phyloP scores from a whole-genome alignment of 2,329 filamentous ascomycete species.

The Phyllosticta citribraziliensis region DNA sequence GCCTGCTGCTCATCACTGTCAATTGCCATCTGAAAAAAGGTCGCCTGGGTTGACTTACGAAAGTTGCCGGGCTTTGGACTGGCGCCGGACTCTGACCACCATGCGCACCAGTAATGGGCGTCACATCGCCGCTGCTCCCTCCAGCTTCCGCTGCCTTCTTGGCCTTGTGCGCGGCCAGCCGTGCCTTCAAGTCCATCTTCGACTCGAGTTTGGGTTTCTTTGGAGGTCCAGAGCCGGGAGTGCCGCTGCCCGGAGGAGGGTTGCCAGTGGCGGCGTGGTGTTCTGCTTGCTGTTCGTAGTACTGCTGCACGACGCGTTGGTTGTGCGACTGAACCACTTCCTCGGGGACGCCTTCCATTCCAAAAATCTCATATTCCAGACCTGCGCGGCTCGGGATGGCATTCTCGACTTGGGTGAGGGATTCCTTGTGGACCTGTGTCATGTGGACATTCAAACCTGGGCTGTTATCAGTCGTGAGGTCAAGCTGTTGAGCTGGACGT shows the following conservation, averaged over 20 bases:
- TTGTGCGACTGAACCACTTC: slow-evolving; percentile 76
- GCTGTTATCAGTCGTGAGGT: slow-evolving; percentile 10
- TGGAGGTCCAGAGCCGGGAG: slow-evolving; percentile 38
- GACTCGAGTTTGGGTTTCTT: slow-evolving; percentile 62
- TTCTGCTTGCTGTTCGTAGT: slow-evolving; percentile 76
- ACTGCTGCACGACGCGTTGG: slow-evolving; percentile 75
- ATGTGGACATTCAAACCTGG: slow-evolving; percentile 88
- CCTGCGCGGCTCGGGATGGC: slow-evolving; percentile 76
- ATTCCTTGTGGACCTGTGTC: slow-evolving; percentile 98
- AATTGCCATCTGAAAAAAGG: neutral
- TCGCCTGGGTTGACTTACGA: slow-evolving; percentile 43
- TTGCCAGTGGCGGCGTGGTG: slow-evolving; percentile 76
- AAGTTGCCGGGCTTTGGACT: slow-evolving; percentile 44
- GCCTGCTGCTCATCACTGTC: neutral
- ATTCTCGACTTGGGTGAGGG: slow-evolving; percentile 79
- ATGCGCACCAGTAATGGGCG: slow-evolving; percentile 31
- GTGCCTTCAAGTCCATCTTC: slow-evolving; percentile 66
- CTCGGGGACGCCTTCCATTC: slow-evolving; percentile 92
- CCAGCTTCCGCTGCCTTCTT: slow-evolving; percentile 52
- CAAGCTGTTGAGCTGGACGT: slow-evolving; percentile 2
- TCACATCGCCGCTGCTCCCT: slow-evolving; percentile 38
- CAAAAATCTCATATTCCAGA: slow-evolving; percentile 91
- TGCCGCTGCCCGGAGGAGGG: slow-evolving; percentile 46
- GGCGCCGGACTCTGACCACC: slow-evolving; percentile 43
- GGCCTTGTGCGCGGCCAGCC: slow-evolving; percentile 67